Evolutionary conservation across 768 basidiomycete genomes (phyloP).

Genomic region (Naganishia kalamii): DNA sequence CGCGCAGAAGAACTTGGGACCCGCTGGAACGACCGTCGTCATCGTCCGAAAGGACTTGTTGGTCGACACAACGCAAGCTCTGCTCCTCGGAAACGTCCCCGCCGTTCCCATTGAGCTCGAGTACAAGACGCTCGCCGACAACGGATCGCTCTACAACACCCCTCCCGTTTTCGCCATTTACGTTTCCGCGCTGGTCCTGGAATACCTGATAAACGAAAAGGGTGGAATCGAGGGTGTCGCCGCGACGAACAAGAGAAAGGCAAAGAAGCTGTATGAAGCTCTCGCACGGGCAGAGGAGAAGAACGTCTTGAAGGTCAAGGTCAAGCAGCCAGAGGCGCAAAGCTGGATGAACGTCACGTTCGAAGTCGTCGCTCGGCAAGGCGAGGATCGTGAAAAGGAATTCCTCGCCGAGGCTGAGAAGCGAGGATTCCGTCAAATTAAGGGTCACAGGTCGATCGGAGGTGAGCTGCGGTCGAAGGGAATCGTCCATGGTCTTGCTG

Average conservation of each 20-base stretch:
- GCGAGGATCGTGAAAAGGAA: constrained; percentile 51
- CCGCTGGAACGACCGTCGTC: constrained; percentile 82
- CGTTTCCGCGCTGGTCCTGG: constrained; percentile 76
- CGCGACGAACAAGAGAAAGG: constrained; percentile 63
- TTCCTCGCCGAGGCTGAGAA: constrained; percentile 77
- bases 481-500: background rate
- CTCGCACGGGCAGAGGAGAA: constrained; percentile 64
- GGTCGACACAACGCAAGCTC: constrained; percentile 77
- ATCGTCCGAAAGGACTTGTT: constrained; percentile 93
- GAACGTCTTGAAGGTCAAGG: constrained; percentile 66
- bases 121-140: constrained; percentile 75
- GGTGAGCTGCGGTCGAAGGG: constrained; percentile 24
- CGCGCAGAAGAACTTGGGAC: constrained; percentile 96
- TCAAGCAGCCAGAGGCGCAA: constrained; percentile 60
- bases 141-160: constrained; percentile 79
- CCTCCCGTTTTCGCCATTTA: constrained; percentile 88
- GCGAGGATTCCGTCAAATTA: constrained; percentile 73
- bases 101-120: constrained; percentile 72
- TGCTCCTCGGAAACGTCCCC: constrained; percentile 59
- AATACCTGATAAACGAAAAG: constrained; percentile 54
- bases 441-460: constrained; percentile 76
- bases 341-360: constrained; percentile 98
- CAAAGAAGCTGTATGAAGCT: constrained; percentile 66
- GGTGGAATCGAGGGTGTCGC: constrained; percentile 66
- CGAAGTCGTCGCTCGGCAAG: constrained; percentile 58